Percentiles rank a stretch among this genome's conserved stretches.
phyloP scores from a whole-genome alignment of 371 early-diverging fungal species.

The Rhizopus stolonifer region DNA sequence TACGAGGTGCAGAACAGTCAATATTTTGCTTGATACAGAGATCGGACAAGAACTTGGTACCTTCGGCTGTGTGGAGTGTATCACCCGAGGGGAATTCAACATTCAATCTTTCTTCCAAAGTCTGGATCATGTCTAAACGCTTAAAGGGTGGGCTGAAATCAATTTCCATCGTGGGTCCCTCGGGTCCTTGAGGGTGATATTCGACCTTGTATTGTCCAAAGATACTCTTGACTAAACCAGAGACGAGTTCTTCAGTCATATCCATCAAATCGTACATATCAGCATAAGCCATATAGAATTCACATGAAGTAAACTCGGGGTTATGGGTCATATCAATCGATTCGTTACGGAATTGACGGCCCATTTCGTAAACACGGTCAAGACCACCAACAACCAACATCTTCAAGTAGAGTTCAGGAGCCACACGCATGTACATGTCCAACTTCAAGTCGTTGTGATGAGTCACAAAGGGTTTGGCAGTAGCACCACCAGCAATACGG shows the following conservation, averaged over 20 bases:
- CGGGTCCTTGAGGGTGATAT: conserved; percentile 89
- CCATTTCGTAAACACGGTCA: conserved; percentile 99
- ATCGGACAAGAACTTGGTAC: conserved; percentile 86
- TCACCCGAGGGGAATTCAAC: conserved; percentile 90
- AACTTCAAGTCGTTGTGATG: conserved; percentile 99
- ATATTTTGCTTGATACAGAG: conserved; percentile 92
- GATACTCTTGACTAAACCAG: conserved; percentile 90
- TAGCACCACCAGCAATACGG: conserved; percentile 99
- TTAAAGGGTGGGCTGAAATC: conserved; percentile 98
- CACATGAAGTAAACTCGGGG: conserved; percentile 79
- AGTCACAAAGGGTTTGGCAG: conserved; percentile 99
- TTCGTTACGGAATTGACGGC: conserved; percentile 99
- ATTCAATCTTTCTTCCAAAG: conserved; percentile 88
- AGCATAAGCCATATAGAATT: conserved; percentile 99
- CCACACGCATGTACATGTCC: conserved; percentile 98
- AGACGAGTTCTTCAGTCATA: conserved; percentile 92
- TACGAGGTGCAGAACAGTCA: conserved; percentile 94
- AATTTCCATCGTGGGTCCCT: conserved; percentile 70
- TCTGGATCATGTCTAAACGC: conserved; percentile 92
- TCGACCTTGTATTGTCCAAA: conserved; percentile 87
- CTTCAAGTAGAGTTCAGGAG: conserved; percentile 99
- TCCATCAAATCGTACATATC: conserved; percentile 97
- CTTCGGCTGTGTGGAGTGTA: conserved; percentile 79
- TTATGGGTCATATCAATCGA: conserved; percentile 99
- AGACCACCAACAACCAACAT: conserved; percentile 97